phyloP scores from a whole-genome alignment of 805 yeast species.

The Teunomyces cretensis region DNA sequence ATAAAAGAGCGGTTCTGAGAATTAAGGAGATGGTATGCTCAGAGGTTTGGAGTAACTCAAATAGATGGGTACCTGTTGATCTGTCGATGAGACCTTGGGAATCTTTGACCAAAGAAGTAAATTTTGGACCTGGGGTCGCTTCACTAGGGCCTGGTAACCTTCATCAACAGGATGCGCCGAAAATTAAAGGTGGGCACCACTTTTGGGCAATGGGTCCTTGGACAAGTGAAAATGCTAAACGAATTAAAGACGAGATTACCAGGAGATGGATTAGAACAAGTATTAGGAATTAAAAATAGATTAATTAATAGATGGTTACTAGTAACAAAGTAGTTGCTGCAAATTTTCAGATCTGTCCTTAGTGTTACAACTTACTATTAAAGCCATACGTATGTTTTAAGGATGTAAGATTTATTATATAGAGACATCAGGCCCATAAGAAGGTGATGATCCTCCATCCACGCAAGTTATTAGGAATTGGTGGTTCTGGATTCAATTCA shows the following conservation, averaged over 20 bases:
- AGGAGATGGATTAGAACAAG: slow-evolving; percentile 51
- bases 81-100: slow-evolving; percentile 61
- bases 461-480: slow-evolving; percentile 13
- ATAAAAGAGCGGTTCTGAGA: slow-evolving; percentile 66
- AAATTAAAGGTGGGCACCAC: slow-evolving; percentile 42
- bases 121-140: not conserved
- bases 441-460: slow-evolving; percentile 19
- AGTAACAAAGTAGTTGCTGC: too few relatives aligned
- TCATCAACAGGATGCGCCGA: slow-evolving; percentile 22
- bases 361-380: too few relatives aligned
- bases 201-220: slow-evolving; percentile 72
- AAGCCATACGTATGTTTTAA: too few relatives aligned
- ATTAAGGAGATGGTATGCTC: slow-evolving; percentile 59
- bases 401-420: too few relatives aligned
- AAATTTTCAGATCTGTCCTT: too few relatives aligned
- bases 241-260: slow-evolving; percentile 54
- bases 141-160: not conserved
- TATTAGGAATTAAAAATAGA: slow-evolving; percentile 10
- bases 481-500: slow-evolving; percentile 29
- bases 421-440: slow-evolving; percentile 16
- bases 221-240: slow-evolving; percentile 45
- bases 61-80: slow-evolving; percentile 58
- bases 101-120: not conserved
- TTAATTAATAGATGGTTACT: not conserved
- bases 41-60: slow-evolving; percentile 46